A percentile compares a stretch with the other conserved stretches of the same genome.
These are phyloP conservation scores for Allantophomopsis lycopodina DNA, from an alignment of 2,329 filamentous ascomycete genomes.

Conservation along the genomic window DNA sequence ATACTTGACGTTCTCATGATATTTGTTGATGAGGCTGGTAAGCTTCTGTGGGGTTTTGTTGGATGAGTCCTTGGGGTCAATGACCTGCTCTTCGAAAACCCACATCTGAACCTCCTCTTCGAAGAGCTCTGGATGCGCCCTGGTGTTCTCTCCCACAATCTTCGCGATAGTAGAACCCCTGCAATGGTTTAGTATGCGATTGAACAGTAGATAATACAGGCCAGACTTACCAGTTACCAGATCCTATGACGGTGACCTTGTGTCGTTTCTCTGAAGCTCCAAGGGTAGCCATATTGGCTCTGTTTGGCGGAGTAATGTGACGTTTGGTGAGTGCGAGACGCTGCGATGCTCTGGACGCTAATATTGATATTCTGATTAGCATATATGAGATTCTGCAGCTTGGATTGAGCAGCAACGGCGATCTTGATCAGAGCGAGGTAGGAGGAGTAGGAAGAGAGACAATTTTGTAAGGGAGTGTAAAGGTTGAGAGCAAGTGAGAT, in stretches of 20 bases:
- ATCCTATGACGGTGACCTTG: conserved; percentile 89
- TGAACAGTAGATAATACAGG: background rate
- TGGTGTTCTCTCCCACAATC: conserved; percentile 87
- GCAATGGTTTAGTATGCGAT: conserved; percentile 6
- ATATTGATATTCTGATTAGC: background rate
- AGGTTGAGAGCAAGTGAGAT: too few species aligned
- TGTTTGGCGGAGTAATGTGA: conserved; percentile 1
- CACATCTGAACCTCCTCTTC: conserved; percentile 93
- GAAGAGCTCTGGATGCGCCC: conserved; percentile 65
- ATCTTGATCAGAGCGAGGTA: too few species aligned
- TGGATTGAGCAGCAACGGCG: too few species aligned
- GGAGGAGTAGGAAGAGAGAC: too few species aligned
- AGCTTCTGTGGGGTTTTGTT: conserved; percentile 76
- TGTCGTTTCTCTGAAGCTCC: conserved; percentile 56
- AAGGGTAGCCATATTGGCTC: conserved; percentile 17
- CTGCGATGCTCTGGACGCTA: background rate
- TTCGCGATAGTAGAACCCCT: conserved; percentile 97
- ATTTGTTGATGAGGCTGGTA: conserved; percentile 76
- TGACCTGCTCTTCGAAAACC: conserved; percentile 91
- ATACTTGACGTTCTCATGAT: conserved; percentile 97
- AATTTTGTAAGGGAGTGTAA: too few species aligned
- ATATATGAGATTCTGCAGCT: background rate
- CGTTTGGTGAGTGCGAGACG: background rate
- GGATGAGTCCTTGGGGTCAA: conserved; percentile 55
- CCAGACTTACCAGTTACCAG: conserved; percentile 72